phyloP scores from a whole-genome alignment of 2,329 filamentous ascomycete species.

The Passalora sequoiae region DNA sequence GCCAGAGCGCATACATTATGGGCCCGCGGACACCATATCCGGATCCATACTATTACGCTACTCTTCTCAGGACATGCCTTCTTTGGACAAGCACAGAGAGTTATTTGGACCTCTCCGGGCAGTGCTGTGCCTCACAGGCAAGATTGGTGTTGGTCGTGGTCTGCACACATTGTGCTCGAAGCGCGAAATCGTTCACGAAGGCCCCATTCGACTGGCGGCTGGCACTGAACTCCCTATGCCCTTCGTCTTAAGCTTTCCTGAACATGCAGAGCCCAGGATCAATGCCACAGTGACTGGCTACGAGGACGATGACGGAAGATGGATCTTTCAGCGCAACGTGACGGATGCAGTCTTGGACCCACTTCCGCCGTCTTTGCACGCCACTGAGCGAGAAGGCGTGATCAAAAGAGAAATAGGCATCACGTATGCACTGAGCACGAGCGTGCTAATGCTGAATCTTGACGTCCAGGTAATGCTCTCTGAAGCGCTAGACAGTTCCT shows the following conservation, averaged over 20 bases:
- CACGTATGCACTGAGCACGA: constrained; percentile 7
- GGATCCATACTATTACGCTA: constrained; percentile 12
- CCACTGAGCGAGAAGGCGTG: constrained; percentile 1
- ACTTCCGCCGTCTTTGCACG: constrained; percentile 9
- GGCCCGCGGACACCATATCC: constrained; percentile 10
- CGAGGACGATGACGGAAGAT: constrained; percentile 10
- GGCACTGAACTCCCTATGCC: constrained; percentile 11
- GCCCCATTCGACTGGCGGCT: constrained; percentile 10
- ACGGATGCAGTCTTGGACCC: constrained; percentile 4
- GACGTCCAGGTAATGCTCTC: constrained; percentile 11
- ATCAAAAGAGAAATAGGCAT: constrained; percentile 5
- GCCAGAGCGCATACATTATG: constrained; percentile 15
- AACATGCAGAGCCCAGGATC: constrained; percentile 4
- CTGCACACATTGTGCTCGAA: constrained; percentile 5
- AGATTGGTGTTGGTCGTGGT: not conserved
- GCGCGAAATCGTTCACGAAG: constrained; percentile 7
- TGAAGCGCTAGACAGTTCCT: no score
- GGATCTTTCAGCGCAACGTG: constrained; percentile 7
- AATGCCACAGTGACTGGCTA: constrained; percentile 7
- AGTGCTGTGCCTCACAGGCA: constrained; percentile 1
- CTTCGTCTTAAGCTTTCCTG: constrained; percentile 13
- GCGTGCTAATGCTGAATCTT: constrained; percentile 14
- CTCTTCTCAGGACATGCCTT: constrained; percentile 7
- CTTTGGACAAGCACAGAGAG: constrained; percentile 5
- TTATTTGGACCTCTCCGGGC: constrained; percentile 14